Conservation (phyloP, 78 protist species). For the Protostelium mycophagum region DNA sequence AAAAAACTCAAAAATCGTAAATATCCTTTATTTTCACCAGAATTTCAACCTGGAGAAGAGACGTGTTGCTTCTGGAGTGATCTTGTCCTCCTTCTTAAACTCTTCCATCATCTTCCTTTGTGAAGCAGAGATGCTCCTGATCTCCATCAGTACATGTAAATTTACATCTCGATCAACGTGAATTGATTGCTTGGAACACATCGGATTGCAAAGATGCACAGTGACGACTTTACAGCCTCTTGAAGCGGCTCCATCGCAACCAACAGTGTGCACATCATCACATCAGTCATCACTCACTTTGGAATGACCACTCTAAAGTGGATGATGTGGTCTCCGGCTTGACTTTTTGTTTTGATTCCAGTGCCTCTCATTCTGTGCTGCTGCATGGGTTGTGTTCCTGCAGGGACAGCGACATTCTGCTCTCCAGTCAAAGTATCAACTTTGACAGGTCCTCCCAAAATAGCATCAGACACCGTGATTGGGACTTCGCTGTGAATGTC, state of each 20-base stretch:
- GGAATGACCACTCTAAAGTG: conserved; percentile 75
- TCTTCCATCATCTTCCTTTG: neutral
- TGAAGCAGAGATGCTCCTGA: neutral
- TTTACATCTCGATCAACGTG: neutral
- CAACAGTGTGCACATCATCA: too few species aligned
- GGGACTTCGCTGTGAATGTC: conserved; percentile 72
- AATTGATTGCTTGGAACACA: neutral
- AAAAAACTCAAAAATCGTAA: too few species aligned
- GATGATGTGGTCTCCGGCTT: conserved; percentile 59
- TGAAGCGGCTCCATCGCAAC: too few species aligned
- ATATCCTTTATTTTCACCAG: neutral
- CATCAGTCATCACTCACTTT: conserved; percentile 17
- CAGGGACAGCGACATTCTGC: conserved; percentile 48
- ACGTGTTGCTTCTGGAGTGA: neutral
- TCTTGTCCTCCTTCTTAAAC: neutral
- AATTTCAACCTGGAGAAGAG: neutral
- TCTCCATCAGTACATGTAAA: neutral
- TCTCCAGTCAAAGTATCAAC: conserved; percentile 73
- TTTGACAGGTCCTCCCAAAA: conserved; percentile 58
- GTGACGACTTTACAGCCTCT: too few species aligned
- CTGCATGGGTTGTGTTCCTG: conserved; percentile 78
- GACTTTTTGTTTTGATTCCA: conserved; percentile 38
- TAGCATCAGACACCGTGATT: conserved; percentile 63
- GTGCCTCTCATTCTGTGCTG: conserved; percentile 52
- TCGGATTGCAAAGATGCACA: too few species aligned